These are phyloP conservation scores for Colletotrichum sp. DNA, from an alignment of 2,329 filamentous ascomycete species.

Conservation along the genomic window DNA sequence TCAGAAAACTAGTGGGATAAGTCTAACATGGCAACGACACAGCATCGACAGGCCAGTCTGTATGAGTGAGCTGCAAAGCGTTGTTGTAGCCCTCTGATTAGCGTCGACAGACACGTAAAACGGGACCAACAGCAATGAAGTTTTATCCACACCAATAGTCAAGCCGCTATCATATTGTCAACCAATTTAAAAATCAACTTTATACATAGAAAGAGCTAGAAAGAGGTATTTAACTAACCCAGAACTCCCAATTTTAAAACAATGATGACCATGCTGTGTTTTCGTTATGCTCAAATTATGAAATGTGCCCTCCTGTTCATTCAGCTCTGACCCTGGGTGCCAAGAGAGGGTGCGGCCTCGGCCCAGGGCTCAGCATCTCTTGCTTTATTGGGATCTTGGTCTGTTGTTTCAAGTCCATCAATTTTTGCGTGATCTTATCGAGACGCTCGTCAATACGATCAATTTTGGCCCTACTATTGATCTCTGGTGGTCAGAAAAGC, in stretches of 20 bases:
- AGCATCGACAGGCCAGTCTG: neutral
- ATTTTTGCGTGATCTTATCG: neutral
- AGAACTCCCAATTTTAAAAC: neutral
- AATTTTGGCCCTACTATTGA: neutral
- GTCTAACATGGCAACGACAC: neutral
- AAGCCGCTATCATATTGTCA: neutral
- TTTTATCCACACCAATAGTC: neutral
- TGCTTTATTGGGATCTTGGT: neutral
- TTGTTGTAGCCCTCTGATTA: too few species aligned
- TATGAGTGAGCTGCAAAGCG: too few species aligned
- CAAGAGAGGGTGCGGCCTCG: neutral
- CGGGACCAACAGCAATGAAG: neutral
- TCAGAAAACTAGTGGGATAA: too few species aligned
- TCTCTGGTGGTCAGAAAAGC: neutral
- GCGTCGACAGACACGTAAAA: neutral
- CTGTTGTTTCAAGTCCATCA: neutral
- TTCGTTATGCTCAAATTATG: neutral
- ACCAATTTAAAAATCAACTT: neutral
- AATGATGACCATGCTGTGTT: neutral
- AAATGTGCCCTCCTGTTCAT: neutral
- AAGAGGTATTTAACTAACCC: neutral
- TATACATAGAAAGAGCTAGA: neutral
- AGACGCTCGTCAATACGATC: constrained; percentile 1
- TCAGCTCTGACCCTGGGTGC: neutral
- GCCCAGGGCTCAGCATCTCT: neutral